Percentiles rank a stretch among this genome's conserved stretches.
Conservation (phyloP, 805 yeast genomes). For the Kurtzmaniella cleridarum region DNA sequence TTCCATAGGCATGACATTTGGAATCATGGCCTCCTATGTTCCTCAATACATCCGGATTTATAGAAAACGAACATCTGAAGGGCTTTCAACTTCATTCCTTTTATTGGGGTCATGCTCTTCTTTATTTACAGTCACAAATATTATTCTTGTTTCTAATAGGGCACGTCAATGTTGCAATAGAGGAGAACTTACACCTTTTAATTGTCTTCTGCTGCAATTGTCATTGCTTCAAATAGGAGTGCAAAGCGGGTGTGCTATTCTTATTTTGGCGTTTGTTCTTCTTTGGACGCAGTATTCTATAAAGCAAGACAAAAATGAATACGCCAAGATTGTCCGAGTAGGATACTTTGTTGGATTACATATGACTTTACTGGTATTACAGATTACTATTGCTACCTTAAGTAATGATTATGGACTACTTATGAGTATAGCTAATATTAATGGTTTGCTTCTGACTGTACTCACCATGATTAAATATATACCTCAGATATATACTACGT, state of each 20-base stretch:
- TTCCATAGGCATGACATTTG: conserved; percentile 53
- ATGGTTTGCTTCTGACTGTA: conserved; percentile 62
- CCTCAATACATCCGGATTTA: conserved; percentile 70
- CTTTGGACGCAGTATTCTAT: conserved; percentile 39
- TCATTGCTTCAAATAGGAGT: conserved; percentile 62
- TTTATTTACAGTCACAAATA: conserved; percentile 61
- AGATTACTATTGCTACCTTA: conserved; percentile 29
- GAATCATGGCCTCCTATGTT: conserved; percentile 63
- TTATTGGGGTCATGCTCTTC: conserved; percentile 68
- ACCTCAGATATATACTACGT: conserved; percentile 76
- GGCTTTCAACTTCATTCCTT: conserved; percentile 68
- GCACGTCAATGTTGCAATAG: conserved; percentile 58
- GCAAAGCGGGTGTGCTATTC: conserved; percentile 55
- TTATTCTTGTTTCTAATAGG: conserved; percentile 53
- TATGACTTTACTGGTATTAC: conserved; percentile 24
- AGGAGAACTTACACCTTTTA: conserved; percentile 42
- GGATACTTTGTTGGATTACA: conserved; percentile 38
- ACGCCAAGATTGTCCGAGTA: conserved; percentile 32
- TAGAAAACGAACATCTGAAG: conserved; percentile 61
- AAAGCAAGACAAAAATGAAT: conserved; percentile 43
- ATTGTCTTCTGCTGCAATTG: conserved; percentile 61
- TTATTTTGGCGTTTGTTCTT: conserved; percentile 54
- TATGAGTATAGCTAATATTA: conserved; percentile 43
- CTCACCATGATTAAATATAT: conserved; percentile 68
- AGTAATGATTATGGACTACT: conserved; percentile 16